A percentile compares a stretch with the other conserved stretches of the same genome.
Conservation (phyloP, 2,329 filamentous ascomycete species). For the Diaporthe destruens region DNA sequence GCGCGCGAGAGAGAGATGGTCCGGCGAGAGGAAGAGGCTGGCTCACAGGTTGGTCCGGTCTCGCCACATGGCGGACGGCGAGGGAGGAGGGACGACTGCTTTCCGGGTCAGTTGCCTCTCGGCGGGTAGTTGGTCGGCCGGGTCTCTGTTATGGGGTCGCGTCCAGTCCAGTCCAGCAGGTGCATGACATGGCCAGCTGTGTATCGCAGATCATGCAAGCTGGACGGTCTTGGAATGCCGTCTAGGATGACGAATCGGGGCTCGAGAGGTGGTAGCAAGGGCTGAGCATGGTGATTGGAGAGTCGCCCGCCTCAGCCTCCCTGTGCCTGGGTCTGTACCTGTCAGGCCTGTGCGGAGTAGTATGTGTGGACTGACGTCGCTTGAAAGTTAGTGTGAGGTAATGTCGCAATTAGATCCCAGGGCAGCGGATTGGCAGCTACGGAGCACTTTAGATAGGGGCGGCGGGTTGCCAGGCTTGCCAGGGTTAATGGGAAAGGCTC, state of each 20-base stretch:
- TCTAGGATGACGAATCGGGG: constrained; percentile 37
- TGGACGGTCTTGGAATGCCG: constrained; percentile 17
- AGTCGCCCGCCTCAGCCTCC: constrained; percentile 39
- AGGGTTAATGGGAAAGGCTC: neutral
- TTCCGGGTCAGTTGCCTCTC: constrained; percentile 34
- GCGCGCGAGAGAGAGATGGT: constrained; percentile 39
- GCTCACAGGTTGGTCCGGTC: constrained; percentile 97
- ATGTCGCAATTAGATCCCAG: neutral
- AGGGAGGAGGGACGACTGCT: constrained; percentile 45
- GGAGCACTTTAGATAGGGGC: neutral
- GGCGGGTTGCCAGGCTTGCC: neutral
- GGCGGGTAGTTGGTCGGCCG: constrained; percentile 28
- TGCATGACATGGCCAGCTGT: constrained; percentile 41
- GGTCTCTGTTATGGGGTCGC: constrained; percentile 11
- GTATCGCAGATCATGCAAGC: constrained; percentile 34
- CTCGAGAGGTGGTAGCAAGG: constrained; percentile 38
- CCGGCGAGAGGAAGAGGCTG: neutral
- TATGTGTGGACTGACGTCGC: constrained; percentile 15
- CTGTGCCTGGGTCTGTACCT: constrained; percentile 11
- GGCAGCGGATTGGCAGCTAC: neutral
- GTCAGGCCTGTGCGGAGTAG: too few relatives aligned
- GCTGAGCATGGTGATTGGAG: constrained; percentile 36
- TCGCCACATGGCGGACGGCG: constrained; percentile 89
- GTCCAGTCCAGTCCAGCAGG: constrained; percentile 31
- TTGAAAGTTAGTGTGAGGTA: neutral